Conservation (phyloP, 805 yeast genomes). For the Teunomyces atbi region DNA sequence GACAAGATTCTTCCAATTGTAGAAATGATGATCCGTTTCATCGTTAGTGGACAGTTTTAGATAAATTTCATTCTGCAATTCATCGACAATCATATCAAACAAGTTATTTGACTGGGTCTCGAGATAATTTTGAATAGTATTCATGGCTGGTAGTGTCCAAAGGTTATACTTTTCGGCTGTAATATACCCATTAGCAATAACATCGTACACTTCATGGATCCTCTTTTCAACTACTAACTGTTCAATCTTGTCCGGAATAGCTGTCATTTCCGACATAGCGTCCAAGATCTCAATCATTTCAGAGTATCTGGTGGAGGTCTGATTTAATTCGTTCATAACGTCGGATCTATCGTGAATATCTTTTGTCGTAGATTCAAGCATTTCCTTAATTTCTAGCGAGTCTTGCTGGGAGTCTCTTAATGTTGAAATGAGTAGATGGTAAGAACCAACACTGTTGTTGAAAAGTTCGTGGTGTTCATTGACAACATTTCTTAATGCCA, state of each 20-base stretch:
- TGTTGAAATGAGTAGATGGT: constrained; percentile 64
- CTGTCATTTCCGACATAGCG: constrained; percentile 58
- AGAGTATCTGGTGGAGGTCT: constrained; percentile 57
- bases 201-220: constrained; percentile 61
- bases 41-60: constrained; percentile 34
- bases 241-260: constrained; percentile 64
- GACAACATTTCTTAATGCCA: constrained; percentile 65
- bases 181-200: constrained; percentile 44
- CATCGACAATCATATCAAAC: constrained; percentile 74
- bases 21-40: constrained; percentile 4
- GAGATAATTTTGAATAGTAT: constrained; percentile 49
- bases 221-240: constrained; percentile 64
- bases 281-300: constrained; percentile 71
- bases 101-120: constrained; percentile 58
- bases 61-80: constrained; percentile 67
- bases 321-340: constrained; percentile 61
- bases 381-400: constrained; percentile 46
- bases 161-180: constrained; percentile 51
- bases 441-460: constrained; percentile 82
- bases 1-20: constrained; percentile 23
- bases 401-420: constrained; percentile 65
- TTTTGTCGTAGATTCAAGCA: constrained; percentile 47
- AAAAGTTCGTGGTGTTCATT: constrained; percentile 81
- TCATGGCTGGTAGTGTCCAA: constrained; percentile 58
- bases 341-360: constrained; percentile 56